phyloP scores from a whole-genome alignment of 768 basidiomycete genomes.

The Pisolithus tinctorius region DNA sequence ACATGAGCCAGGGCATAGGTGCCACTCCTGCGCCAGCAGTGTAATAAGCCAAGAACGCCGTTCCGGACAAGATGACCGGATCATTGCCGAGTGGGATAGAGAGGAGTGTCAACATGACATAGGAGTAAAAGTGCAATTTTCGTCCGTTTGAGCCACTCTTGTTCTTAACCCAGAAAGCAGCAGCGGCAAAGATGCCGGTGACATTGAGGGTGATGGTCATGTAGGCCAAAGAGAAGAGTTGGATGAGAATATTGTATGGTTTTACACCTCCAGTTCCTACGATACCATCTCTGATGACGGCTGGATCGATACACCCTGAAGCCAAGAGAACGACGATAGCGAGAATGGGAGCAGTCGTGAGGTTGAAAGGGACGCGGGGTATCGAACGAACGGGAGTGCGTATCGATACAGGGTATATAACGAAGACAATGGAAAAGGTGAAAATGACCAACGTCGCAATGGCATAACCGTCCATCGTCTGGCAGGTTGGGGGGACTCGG shows the following conservation, averaged over 20 bases:
- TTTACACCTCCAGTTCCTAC: constrained; percentile 73
- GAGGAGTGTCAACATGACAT: constrained; percentile 69
- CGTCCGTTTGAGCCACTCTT: constrained; percentile 68
- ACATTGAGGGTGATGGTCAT: constrained; percentile 88
- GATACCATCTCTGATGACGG: constrained; percentile 66
- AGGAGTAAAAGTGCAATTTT: constrained; percentile 74
- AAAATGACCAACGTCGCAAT: constrained; percentile 48
- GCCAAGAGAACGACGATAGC: constrained; percentile 51
- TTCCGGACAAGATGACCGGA: constrained; percentile 88
- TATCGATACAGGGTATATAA: constrained; percentile 41
- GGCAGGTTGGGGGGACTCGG: too few species aligned
- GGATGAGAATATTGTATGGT: constrained; percentile 88
- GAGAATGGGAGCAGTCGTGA: constrained; percentile 48
- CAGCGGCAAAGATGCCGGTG: constrained; percentile 78
- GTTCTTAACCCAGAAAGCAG: constrained; percentile 86
- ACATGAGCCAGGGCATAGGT: constrained; percentile 62
- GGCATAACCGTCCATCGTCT: constrained; percentile 40
- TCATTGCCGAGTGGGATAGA: constrained; percentile 89
- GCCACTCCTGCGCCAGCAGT: constrained; percentile 50
- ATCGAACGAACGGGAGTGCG: constrained; percentile 27
- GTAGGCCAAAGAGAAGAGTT: constrained; percentile 90
- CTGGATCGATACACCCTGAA: constrained; percentile 39
- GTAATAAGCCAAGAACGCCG: constrained; percentile 85
- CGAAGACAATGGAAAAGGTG: constrained; percentile 45
- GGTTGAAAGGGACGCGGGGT: constrained; percentile 36